Conservation (phyloP, 1,284 basidiomycete genomes). For the Papiliotrema laurentii region DNA sequence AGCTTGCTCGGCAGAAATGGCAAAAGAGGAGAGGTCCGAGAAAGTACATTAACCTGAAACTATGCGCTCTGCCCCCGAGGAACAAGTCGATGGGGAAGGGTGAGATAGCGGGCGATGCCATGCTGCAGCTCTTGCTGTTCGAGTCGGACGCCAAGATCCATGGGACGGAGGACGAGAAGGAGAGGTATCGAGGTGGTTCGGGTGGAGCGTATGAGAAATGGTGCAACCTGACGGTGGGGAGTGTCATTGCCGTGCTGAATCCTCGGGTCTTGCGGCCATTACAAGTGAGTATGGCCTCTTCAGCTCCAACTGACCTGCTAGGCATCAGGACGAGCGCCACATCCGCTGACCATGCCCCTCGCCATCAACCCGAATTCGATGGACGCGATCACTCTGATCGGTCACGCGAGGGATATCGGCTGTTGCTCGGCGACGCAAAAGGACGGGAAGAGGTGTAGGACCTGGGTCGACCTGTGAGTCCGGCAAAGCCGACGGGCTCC, state of each 20-base stretch:
- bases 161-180: conserved; percentile 44
- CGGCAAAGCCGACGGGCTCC: not conserved
- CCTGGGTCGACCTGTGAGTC: conserved; percentile 80
- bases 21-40: conserved; percentile 24
- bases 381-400: conserved; percentile 75
- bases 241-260: conserved; percentile 84
- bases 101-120: conserved; percentile 64
- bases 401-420: conserved; percentile 77
- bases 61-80: conserved; percentile 58
- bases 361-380: conserved; percentile 80
- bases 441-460: conserved; percentile 73
- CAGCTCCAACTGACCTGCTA: no score
- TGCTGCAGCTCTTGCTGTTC: conserved; percentile 76
- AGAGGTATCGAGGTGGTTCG: conserved; percentile 73
- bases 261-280: conserved; percentile 80
- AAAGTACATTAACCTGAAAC: conserved; percentile 80
- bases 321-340: conserved; percentile 50
- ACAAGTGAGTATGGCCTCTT: conserved; percentile 59
- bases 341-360: conserved; percentile 73
- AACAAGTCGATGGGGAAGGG: conserved; percentile 59
- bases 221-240: conserved; percentile 77
- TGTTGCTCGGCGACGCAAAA: conserved; percentile 70
- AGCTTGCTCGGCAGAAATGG: conserved; percentile 8
- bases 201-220: conserved; percentile 82
- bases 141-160: conserved; percentile 66